Base-by-base conservation (phyloP, 768 basidiomycete species). In the Lactarius evosmus region DNA sequence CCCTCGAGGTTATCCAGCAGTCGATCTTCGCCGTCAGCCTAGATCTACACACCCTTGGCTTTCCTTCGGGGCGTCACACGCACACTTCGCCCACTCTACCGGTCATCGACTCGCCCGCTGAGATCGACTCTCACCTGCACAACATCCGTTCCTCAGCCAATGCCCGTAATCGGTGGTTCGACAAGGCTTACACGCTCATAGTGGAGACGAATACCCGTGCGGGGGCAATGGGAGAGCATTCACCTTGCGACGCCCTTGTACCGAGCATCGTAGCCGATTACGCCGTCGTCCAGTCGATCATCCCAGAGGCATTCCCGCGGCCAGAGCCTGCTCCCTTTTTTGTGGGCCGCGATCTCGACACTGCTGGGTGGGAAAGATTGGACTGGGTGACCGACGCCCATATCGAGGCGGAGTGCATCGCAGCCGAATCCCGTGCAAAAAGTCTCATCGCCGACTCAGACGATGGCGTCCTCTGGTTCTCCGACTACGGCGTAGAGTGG, bases 151-250 rank as follows among this genome's bases (percentile, higher is more conserved):
- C 85, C 0, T 86, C 87, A 2, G 70, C 79, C 61, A 85, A 83
- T 62, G 82, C 85, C 6, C 78, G 82, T 49, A 97, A 97, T 70
- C 80, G 96, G 36, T 97, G 93, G 83, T 91, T 86, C 73, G 95
- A 98, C 78, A 98, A 97, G 75, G 81, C 88, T 2, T 82, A 89
- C 41, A 87, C 87, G 4, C 76, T 97, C 59, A 82, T 92, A 54
- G 86, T 98, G 40, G 95, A 98, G 72, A 83, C 87, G 1, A 90
- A 88, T 59, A 87, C 88, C 2, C 86, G 91, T 40, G 91, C 92
- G 7, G 91, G 93, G 41, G 89, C 90, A 46, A 84, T 86, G 70
- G 95, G 95, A 5, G 95, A 98, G 75, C 95, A 96, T 73, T 90
- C 92, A 0, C 88, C 91, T 0, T 88, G 88, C 63, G 95, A 97